Base-by-base conservation (phyloP, 2,329 filamentous ascomycete species). In the Penicillium occitanis region DNA sequence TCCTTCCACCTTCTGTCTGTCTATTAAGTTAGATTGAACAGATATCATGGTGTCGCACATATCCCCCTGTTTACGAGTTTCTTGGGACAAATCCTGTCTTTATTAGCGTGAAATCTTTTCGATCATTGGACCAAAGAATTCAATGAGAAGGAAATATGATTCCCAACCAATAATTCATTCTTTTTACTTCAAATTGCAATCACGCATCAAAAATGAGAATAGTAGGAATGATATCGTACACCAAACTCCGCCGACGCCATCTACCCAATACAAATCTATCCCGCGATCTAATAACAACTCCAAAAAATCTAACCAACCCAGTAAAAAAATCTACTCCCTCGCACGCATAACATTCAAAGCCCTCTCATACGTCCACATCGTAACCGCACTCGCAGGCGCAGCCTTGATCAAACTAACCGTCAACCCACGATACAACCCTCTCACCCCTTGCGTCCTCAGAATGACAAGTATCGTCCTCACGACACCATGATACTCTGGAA, bases 301-400 rank as follows among this genome's bases (percentile, higher is more conserved):
- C 11, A 28, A 30, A 4, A 6, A 59, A 42, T 59, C 30, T 33
- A 35, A 1, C 28, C 28, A 19, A 5, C 51, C 8, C n/a, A 7
- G 22, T 3, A 4, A 40, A 50, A 19, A 11, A 11, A 50, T 40
- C 10, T 48, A 59, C 13, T 48, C 76, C 63, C 75, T 71, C 51
- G 78, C 76, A 66, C 81, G 78, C 68, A 94, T 80, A 25, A 87
- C 70, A 61, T 82, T 85, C 80, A 97, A 81, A 19, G 86, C 86
- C 73, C 89, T 83, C 81, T 97, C 93, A 78, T 97, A 97, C 1
- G 92, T 96, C 92, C 93, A 97, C 84, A 97, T 91, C 0, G 93
- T 97, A 37, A 97, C 87, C 6, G 93, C 92, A 76, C 91, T 95
- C 33, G 91, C 88, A n/a, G 95, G 95, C 25, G 94, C 95, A 37